phyloP scores from a whole-genome alignment of 495 filamentous ascomycete genomes.

The Tirmania nivea region DNA sequence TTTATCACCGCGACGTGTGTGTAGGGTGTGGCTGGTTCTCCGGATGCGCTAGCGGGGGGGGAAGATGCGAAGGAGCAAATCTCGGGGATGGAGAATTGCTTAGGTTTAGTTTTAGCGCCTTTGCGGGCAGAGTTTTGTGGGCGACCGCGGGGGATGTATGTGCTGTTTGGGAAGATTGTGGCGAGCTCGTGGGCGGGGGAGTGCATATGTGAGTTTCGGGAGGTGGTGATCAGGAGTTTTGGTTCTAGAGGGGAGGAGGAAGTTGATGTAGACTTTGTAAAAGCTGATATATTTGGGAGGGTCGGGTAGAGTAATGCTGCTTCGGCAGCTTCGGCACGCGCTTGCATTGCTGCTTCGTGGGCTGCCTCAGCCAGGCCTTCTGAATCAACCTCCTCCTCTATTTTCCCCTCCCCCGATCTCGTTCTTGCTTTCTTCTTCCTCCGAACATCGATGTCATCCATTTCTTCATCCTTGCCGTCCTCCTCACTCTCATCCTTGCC shows the following conservation, averaged over 20 bases:
- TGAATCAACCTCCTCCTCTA: conserved; percentile 20
- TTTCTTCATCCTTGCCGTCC: conserved; percentile 24
- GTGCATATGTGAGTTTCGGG: conserved; percentile 65
- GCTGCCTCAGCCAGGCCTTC: conserved; percentile 2
- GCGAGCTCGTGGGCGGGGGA: conserved; percentile 56
- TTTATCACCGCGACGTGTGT: conserved; percentile 60
- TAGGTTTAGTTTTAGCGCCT: conserved; percentile 19
- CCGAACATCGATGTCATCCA: conserved; percentile 40
- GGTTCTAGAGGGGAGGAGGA: conserved; percentile 23
- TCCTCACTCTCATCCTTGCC: too few relatives aligned
- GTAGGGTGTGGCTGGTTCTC: conserved; percentile 25
- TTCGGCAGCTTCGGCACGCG: conserved; percentile 19
- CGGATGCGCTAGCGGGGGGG: conserved; percentile 20
- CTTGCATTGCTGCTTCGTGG: conserved; percentile 9
- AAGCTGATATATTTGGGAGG: conserved; percentile 35
- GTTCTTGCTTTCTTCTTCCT: conserved; percentile 46
- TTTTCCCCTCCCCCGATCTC: conserved; percentile 27
- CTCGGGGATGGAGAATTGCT: conserved; percentile 77
- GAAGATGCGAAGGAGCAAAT: conserved; percentile 69
- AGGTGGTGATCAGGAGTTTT: conserved; percentile 79
- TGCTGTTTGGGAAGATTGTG: conserved; percentile 62
- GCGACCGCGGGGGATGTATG: conserved; percentile 64
- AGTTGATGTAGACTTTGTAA: conserved; percentile 22
- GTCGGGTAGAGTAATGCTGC: conserved; percentile 38
- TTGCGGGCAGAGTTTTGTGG: background rate